Evolutionary conservation across 345 rosid genomes (phyloP).

Genomic region (Adansonia digitata): DNA sequence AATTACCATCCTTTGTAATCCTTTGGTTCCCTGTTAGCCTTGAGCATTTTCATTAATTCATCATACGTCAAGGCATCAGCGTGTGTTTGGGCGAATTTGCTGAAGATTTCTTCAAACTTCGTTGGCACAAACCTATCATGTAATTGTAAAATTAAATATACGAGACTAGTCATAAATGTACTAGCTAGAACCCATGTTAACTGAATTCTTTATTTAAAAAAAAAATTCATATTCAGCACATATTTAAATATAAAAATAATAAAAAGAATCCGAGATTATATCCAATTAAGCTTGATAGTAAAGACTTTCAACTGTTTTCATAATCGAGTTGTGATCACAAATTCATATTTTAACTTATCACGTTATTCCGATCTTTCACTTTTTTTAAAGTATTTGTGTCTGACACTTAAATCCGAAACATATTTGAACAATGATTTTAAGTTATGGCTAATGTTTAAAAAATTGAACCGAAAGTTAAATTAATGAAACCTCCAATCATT

Average conservation of each 20-base stretch:
- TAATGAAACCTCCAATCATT: too few relatives aligned
- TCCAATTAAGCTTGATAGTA: too few relatives aligned
- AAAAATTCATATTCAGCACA: too few relatives aligned
- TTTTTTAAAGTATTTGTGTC: too few relatives aligned
- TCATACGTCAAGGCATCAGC: conserved; percentile 38
- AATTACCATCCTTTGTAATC: conserved; percentile 51
- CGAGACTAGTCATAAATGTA: neutral
- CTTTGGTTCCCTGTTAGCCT: conserved; percentile 47
- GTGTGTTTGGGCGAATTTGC: conserved; percentile 41
- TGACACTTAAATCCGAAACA: neutral
- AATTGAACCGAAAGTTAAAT: too few relatives aligned
- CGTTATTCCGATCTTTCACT: too few relatives aligned
- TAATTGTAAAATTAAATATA: neutral
- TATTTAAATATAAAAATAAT: too few relatives aligned
- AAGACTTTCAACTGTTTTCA: neutral
- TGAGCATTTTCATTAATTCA: conserved; percentile 43
- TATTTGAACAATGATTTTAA: too few relatives aligned
- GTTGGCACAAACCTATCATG: conserved; percentile 47
- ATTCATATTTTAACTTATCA: neutral
- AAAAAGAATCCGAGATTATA: too few relatives aligned
- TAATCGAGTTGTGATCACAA: neutral
- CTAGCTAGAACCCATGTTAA: too few relatives aligned
- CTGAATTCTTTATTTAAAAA: too few relatives aligned
- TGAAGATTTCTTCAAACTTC: conserved; percentile 72
- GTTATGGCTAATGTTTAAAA: too few relatives aligned